Conservation (phyloP, 1,284 basidiomycete genomes). For the Mycena citricolor region DNA sequence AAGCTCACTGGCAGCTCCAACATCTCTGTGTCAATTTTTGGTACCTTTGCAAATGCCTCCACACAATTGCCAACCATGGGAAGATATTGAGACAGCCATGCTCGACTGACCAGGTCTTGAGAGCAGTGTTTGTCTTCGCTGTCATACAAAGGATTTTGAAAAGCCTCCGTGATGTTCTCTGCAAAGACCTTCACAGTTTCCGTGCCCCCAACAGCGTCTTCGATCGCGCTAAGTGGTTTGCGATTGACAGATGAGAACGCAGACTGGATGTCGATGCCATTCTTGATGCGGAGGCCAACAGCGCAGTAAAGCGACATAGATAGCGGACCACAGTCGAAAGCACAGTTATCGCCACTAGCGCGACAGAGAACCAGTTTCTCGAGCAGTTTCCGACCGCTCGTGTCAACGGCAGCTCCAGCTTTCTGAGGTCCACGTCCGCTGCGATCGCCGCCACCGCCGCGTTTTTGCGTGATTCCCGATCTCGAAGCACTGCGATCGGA, state of each 20-base stretch:
- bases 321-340: constrained; percentile 43
- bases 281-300: constrained; percentile 35
- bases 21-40: constrained; percentile 42
- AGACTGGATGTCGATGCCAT: constrained; percentile 60
- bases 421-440: constrained; percentile 6
- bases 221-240: constrained; percentile 43
- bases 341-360: constrained; percentile 31
- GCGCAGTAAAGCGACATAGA: constrained; percentile 41
- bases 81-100: constrained; percentile 55
- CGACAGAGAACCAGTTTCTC: constrained; percentile 33
- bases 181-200: constrained; percentile 34
- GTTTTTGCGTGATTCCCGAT: no score
- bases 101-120: constrained; percentile 45
- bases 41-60: constrained; percentile 37
- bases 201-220: constrained; percentile 43
- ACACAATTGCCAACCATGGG: constrained; percentile 36
- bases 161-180: constrained; percentile 42
- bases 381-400: constrained; percentile 23
- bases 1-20: constrained; percentile 35
- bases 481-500: no score
- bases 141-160: constrained; percentile 39
- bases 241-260: constrained; percentile 37
- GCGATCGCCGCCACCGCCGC: not conserved
- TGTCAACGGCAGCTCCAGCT: constrained; percentile 11
- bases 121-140: constrained; percentile 27